Evolutionary conservation across 148 eudicot genomes (phyloP).

Genomic region (Fagopyrum tataricum): DNA sequence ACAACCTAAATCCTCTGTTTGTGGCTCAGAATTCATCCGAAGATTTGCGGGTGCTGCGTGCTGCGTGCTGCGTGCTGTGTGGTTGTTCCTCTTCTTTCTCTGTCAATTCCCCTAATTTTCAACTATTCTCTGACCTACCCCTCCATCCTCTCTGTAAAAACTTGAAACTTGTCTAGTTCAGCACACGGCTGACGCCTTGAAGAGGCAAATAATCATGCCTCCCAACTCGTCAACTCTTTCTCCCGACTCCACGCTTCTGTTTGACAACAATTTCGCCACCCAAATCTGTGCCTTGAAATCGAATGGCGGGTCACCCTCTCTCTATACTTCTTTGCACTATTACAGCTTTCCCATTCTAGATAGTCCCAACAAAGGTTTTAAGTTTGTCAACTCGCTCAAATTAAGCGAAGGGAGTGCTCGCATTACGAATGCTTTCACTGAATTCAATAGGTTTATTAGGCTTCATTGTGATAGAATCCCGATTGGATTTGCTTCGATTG

Average conservation of each 20-base stretch:
- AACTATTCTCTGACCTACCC: not conserved
- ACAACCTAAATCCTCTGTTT: slow-evolving; percentile 1
- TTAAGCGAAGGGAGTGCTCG: slow-evolving; percentile 38
- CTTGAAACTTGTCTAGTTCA: slow-evolving; percentile 3
- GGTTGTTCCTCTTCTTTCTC: not conserved
- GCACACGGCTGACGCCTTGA: not conserved
- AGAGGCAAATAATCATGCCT: slow-evolving; percentile 15
- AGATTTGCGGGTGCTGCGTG: not conserved
- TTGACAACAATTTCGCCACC: slow-evolving; percentile 23
- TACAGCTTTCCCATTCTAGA: slow-evolving; percentile 25
- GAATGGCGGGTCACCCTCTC: slow-evolving; percentile 33
- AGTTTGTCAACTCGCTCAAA: slow-evolving; percentile 42
- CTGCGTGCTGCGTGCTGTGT: not conserved
- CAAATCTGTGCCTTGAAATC: slow-evolving; percentile 39
- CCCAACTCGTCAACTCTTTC: slow-evolving; percentile 9
- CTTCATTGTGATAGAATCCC: slow-evolving; percentile 74
- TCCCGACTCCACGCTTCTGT: slow-evolving; percentile 25
- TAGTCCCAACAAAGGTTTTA: slow-evolving; percentile 26
- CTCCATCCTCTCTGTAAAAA: not conserved
- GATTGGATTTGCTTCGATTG: slow-evolving; percentile 66
- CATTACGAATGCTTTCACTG: slow-evolving; percentile 34
- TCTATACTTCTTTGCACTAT: slow-evolving; percentile 32
- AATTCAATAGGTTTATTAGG: slow-evolving; percentile 61
- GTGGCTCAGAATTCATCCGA: slow-evolving; percentile 9
- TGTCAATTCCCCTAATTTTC: not conserved